Conservation (phyloP, 1,284 basidiomycete species). For the Sparassis latifolia region DNA sequence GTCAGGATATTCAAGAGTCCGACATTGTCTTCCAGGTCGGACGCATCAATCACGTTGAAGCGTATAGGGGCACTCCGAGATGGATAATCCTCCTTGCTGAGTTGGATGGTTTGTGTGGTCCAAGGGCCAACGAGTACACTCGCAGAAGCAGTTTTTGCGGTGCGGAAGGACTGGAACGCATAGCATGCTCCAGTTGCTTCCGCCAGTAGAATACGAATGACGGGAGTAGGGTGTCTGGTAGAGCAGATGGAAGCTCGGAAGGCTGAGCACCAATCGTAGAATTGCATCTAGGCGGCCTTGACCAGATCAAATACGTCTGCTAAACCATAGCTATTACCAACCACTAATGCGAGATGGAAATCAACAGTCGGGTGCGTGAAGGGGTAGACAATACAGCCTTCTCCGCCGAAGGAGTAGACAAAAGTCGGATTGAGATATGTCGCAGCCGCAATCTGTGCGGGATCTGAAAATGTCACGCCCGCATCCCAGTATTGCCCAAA, state of each 20-base stretch:
- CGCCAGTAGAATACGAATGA: constrained; percentile 31
- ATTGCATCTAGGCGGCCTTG: constrained; percentile 25
- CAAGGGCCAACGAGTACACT: constrained; percentile 26
- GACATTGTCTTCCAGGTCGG: constrained; percentile 42
- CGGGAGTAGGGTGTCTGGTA: constrained; percentile 2
- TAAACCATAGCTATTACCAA: constrained; percentile 18
- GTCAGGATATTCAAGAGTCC: constrained; percentile 46
- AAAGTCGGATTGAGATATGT: constrained; percentile 42
- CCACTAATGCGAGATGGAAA: constrained; percentile 41
- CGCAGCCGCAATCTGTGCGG: constrained; percentile 19
- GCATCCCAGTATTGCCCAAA: constrained; percentile 35
- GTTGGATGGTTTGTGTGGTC: constrained; percentile 26
- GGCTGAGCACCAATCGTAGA: constrained; percentile 30
- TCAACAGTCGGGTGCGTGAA: constrained; percentile 36
- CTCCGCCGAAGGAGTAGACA: constrained; percentile 34
- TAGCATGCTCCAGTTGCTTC: constrained; percentile 30
- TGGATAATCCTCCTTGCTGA: constrained; percentile 31
- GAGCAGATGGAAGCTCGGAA: constrained; percentile 17
- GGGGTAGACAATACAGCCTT: constrained; percentile 40
- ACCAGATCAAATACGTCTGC: constrained; percentile 19
- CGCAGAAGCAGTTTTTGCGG: constrained; percentile 18
- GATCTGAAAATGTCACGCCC: constrained; percentile 31
- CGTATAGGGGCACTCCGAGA: constrained; percentile 25
- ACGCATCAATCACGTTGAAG: constrained; percentile 51
- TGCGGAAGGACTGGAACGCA: constrained; percentile 21